Evolutionary conservation across 805 yeast species (phyloP).

Genomic region (Monosporozyma servazzii): DNA sequence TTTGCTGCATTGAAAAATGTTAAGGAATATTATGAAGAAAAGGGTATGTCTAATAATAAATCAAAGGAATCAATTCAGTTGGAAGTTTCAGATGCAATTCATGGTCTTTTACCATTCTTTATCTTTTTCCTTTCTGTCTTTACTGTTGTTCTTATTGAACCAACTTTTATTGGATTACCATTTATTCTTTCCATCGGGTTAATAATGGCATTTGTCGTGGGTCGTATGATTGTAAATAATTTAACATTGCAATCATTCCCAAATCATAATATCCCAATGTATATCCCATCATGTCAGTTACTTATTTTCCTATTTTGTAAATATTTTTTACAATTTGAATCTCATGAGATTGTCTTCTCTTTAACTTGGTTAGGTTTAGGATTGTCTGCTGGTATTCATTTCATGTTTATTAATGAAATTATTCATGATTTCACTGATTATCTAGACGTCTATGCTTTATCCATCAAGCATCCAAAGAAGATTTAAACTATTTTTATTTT

Average conservation of each 20-base stretch:
- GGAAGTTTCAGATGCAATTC: slow-evolving; percentile 31
- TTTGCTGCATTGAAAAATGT: slow-evolving; percentile 61
- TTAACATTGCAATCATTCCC: slow-evolving; percentile 78
- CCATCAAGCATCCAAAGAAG: slow-evolving; percentile 71
- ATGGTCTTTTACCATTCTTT: slow-evolving; percentile 63
- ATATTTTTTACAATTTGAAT: slow-evolving; percentile 26
- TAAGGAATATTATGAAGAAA: slow-evolving; percentile 35
- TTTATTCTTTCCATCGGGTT: slow-evolving; percentile 63
- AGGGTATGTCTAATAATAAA: slow-evolving; percentile 12
- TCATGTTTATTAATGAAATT: slow-evolving; percentile 66
- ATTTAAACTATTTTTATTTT: slow-evolving; percentile 8
- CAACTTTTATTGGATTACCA: slow-evolving; percentile 45
- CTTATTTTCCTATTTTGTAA: slow-evolving; percentile 25
- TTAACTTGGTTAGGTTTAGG: slow-evolving; percentile 61
- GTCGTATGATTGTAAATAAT: slow-evolving; percentile 81
- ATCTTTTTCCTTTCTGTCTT: slow-evolving; percentile 45
- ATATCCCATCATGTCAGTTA: slow-evolving; percentile 49
- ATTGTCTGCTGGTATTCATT: slow-evolving; percentile 58
- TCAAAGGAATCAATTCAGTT: slow-evolving; percentile 18
- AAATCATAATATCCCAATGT: slow-evolving; percentile 57
- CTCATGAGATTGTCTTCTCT: slow-evolving; percentile 38
- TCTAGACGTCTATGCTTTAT: slow-evolving; percentile 78
- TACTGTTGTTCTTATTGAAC: slow-evolving; percentile 40
- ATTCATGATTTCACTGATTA: slow-evolving; percentile 74
- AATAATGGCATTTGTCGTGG: slow-evolving; percentile 75